A percentile compares a stretch with the other conserved stretches of the same genome.
Conservation (phyloP, 345 rosid genomes). For the Eutrema japonicum region DNA sequence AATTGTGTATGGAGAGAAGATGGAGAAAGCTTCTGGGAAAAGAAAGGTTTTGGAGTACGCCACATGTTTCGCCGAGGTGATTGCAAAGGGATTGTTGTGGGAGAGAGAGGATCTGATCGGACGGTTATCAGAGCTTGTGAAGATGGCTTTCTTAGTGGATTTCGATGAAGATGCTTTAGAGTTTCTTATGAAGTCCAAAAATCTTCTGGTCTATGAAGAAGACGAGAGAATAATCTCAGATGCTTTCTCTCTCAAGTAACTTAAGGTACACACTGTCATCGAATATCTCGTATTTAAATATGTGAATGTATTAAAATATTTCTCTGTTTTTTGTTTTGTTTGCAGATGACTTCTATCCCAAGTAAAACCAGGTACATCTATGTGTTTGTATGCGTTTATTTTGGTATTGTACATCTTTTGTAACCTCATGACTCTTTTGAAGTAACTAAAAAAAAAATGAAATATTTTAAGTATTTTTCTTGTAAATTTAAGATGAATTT, state of each 20-base stretch:
- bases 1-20: conserved; percentile 52
- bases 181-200: too few species aligned
- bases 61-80: conserved; percentile 54
- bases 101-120: conserved; percentile 53
- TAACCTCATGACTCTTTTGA: neutral
- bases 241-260: too few species aligned
- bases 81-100: conserved; percentile 63
- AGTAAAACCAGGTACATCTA: neutral
- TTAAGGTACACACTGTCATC: too few species aligned
- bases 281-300: neutral
- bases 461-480: neutral
- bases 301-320: neutral
- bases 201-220: too few species aligned
- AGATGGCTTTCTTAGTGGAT: conserved; percentile 57
- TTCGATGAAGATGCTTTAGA: conserved; percentile 28
- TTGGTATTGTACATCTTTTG: conserved; percentile 1
- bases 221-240: too few species aligned
- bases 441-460: neutral
- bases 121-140: conserved; percentile 58
- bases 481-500: too few species aligned
- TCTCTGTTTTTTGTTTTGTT: too few species aligned
- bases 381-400: neutral
- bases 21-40: conserved; percentile 43
- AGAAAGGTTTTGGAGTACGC: conserved; percentile 56
- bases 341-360: neutral